Evolutionary conservation across 352 stramenopile genomes (phyloP).

Genomic region (Blastocystis sp.): DNA sequence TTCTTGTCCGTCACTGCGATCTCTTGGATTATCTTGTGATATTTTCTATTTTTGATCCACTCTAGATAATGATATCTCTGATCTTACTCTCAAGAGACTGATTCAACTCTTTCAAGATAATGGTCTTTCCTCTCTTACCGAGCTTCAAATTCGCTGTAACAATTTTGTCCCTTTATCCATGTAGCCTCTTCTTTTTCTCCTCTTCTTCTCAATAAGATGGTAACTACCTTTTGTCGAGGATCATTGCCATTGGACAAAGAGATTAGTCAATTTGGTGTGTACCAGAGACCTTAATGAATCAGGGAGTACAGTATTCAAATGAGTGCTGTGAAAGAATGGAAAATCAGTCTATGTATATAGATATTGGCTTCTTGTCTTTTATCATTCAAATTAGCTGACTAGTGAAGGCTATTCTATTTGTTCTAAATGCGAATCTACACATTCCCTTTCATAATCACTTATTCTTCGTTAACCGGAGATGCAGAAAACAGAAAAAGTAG

Average conservation of each 20-base stretch:
- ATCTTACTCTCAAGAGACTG: not conserved
- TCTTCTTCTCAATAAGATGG: not conserved
- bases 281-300: not conserved
- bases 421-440: not conserved
- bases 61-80: not conserved
- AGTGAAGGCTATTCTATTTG: not conserved
- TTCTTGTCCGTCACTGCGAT: not conserved
- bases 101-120: not conserved
- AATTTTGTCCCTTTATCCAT: not conserved
- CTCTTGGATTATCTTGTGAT: not conserved
- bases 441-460: not conserved
- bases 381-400: too few species aligned
- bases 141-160: not conserved
- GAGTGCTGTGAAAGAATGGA: too few species aligned
- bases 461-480: not conserved
- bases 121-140: not conserved
- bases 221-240: not conserved
- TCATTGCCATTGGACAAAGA: not conserved
- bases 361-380: too few species aligned
- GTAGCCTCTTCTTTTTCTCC: not conserved
- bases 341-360: too few species aligned
- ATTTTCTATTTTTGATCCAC: not conserved
- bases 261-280: not conserved
- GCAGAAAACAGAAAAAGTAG: slow-evolving; percentile 50
- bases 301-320: too few species aligned